Percentiles rank a stretch among this genome's conserved stretches.
phyloP scores from a whole-genome alignment of 495 filamentous ascomycete species.

The Neurospora tetrasperma region DNA sequence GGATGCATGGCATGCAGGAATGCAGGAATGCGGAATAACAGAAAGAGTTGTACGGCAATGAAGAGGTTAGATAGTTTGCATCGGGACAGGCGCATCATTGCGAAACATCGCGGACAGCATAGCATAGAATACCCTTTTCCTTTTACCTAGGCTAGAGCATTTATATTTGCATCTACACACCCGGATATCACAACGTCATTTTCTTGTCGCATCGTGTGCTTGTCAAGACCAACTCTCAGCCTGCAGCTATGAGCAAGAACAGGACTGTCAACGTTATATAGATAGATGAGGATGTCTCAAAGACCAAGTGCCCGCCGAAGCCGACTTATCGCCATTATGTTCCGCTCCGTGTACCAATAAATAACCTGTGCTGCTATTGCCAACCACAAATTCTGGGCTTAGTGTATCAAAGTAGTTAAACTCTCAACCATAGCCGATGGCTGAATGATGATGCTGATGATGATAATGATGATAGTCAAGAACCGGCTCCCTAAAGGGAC shows the following conservation, averaged over 20 bases:
- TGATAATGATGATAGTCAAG: background rate
- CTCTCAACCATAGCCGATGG: background rate
- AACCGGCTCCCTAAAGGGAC: background rate
- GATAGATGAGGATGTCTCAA: background rate
- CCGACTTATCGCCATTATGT: background rate
- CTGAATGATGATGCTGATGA: background rate
- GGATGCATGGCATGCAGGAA: background rate
- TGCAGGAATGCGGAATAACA: background rate
- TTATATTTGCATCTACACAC: background rate
- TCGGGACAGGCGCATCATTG: background rate
- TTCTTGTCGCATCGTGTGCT: background rate
- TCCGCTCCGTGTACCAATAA: background rate
- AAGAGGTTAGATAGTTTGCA: background rate
- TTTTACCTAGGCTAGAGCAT: conserved; percentile 1
- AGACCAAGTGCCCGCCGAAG: background rate
- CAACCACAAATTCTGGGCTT: background rate
- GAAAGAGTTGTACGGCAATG: background rate
- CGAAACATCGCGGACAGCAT: background rate
- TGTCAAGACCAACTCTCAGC: background rate
- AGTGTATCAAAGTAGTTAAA: background rate
- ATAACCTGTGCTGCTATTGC: background rate
- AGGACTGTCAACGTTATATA: background rate
- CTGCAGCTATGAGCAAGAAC: background rate
- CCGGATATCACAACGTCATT: background rate
- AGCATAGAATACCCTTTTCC: background rate